These are phyloP conservation scores for Oidiodendron maius DNA, from an alignment of 495 filamentous ascomycete species.

Conservation along the genomic window DNA sequence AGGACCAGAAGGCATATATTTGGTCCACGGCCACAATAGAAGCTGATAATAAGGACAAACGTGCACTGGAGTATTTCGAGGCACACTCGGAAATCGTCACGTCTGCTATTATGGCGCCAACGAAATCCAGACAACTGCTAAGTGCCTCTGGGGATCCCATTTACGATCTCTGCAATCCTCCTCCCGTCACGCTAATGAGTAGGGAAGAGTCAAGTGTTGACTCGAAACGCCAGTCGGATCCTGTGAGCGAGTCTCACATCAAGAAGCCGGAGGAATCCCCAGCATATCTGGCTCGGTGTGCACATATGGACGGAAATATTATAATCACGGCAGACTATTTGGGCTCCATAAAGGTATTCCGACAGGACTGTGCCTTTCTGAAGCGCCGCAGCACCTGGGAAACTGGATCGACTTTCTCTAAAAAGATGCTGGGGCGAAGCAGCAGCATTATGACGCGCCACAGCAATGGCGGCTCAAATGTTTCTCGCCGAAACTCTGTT, in stretches of 20 bases:
- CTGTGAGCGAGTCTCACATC: conserved; percentile 40
- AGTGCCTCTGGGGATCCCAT: conserved; percentile 82
- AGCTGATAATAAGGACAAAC: conserved; percentile 66
- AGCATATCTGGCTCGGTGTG: conserved; percentile 65
- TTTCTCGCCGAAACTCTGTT: conserved; percentile 27
- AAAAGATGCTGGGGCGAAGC: conserved; percentile 60
- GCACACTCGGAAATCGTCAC: conserved; percentile 87
- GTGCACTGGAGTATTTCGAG: conserved; percentile 80
- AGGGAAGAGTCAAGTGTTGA: conserved; percentile 51
- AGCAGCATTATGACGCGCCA: conserved; percentile 49
- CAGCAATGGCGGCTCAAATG: conserved; percentile 50
- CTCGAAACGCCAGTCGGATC: conserved; percentile 19
- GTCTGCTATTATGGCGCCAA: conserved; percentile 76
- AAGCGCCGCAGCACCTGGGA: conserved; percentile 58
- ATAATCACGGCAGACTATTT: conserved; percentile 86
- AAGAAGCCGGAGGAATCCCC: conserved; percentile 51
- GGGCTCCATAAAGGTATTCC: conserved; percentile 87
- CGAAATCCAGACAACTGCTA: conserved; percentile 68
- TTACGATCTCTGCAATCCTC: conserved; percentile 94
- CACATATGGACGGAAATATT: conserved; percentile 82
- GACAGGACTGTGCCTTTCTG: conserved; percentile 59
- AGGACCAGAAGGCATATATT: conserved; percentile 83
- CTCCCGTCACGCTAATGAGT: conserved; percentile 77
- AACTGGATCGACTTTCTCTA: conserved; percentile 70
- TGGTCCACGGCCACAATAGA: conserved; percentile 63